Evolutionary conservation across 225 moss, liverwort and hornwort genomes (phyloP).

Genomic region (Ulota crispa): DNA sequence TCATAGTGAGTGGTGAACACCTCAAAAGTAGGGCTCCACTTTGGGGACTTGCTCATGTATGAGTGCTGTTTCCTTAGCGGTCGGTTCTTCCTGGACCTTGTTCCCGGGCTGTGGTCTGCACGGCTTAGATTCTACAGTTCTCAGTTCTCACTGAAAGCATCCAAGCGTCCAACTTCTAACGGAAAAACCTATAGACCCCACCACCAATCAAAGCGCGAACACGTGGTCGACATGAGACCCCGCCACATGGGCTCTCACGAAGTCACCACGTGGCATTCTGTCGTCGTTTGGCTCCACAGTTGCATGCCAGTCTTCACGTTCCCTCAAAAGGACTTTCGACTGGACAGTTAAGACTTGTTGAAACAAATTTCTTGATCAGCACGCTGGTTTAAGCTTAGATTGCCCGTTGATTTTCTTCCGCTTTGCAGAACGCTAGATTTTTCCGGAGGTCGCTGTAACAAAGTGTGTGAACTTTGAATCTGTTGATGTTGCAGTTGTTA

Average conservation of each 20-base stretch:
- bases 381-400: background rate
- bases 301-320: background rate
- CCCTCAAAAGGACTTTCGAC: background rate
- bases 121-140: too few relatives aligned
- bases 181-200: background rate
- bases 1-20: too few relatives aligned
- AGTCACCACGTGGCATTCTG: background rate
- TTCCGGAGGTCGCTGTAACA: background rate
- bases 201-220: background rate
- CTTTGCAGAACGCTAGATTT: background rate
- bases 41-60: too few relatives aligned
- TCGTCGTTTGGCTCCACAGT: too few relatives aligned
- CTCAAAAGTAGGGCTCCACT: too few relatives aligned
- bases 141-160: too few relatives aligned
- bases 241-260: background rate
- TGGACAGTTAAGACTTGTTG: fast-evolving
- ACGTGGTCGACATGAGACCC: background rate
- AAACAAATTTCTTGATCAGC: background rate
- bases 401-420: background rate
- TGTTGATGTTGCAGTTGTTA: background rate
- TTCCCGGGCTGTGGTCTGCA: too few relatives aligned
- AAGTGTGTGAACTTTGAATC: background rate
- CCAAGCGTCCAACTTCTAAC: too few relatives aligned
- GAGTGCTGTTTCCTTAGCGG: too few relatives aligned
- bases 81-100: too few relatives aligned